Evolutionary conservation across 2,329 filamentous ascomycete genomes (phyloP), one percentile per base, ranked within the genome.

Genomic region (Juglanconis sp.): DNA sequence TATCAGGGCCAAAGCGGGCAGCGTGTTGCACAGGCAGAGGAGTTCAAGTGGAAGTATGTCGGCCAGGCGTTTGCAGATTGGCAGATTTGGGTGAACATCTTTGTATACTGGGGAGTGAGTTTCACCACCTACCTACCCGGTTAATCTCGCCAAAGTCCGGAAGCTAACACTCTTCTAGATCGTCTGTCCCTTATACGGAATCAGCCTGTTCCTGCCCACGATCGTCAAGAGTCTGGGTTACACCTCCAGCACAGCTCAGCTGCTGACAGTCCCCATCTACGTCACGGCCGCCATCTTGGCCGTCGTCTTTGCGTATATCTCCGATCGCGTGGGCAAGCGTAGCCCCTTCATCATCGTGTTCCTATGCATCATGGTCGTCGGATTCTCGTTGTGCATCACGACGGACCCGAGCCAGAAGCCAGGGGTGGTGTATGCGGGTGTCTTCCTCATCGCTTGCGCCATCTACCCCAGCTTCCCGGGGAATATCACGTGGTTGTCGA

Each of bases 401-500:
- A 53, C 57, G 10, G 59, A 60, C 13, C 57, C 57, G 46, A 83
- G 81, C 60, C 65, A 68, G 3, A 86, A 87, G 59, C 79, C 86
- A 1, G 78, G 77, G 1, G 85, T 86, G 0, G 79, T 85, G 10
- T 96, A 96, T 65, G 89, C 84, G 0, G 91, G 89, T 0, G 87
- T 88, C 0, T 96, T 93, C 72, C 76, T 96, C 0, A 88, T 85
- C 0, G 88, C 91, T 0, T 82, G 91, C 60, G 89, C 89, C 2
- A 92, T 95, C 59, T 95, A 94, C 65, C 90, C 92, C 0, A 87
- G 85, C 34, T 89, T 95, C 60, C 79, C 90, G 0, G 93, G 93
- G 56, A 88, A 89, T 0, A 89, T 96, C 54, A 81, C 88, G 0
- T 96, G 92, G 92, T 77, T 87, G 0, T 83, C 84, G 38, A 96